These are phyloP conservation scores for Cyclotella atomus DNA, from an alignment of 108 stramenopile genomes.

Conservation along the genomic window DNA sequence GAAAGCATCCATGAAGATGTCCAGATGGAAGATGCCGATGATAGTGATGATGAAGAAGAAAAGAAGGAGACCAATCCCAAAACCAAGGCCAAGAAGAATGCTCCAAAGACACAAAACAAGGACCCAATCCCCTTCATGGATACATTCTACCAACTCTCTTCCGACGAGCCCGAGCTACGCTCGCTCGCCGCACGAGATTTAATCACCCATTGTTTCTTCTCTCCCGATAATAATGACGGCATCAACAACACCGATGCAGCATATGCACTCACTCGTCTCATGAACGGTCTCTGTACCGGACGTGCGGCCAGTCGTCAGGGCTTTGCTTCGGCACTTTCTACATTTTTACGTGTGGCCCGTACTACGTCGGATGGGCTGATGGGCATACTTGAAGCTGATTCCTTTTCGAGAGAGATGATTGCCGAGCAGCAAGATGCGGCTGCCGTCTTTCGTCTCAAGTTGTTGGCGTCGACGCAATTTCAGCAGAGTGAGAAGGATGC, in stretches of 20 bases:
- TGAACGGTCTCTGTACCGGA: constrained; percentile 85
- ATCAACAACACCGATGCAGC: constrained; percentile 76
- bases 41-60: constrained; percentile 30
- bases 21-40: constrained; percentile 42
- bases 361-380: not conserved
- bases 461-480: constrained; percentile 40
- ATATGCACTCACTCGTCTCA: constrained; percentile 77
- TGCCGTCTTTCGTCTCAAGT: constrained; percentile 56
- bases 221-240: constrained; percentile 16
- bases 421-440: constrained; percentile 10
- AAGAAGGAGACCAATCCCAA: not conserved
- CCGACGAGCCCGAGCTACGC: constrained; percentile 61
- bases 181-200: constrained; percentile 70
- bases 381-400: not conserved
- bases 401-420: not conserved
- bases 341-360: constrained; percentile 71
- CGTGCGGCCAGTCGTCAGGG: constrained; percentile 87
- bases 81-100: constrained; percentile 15
- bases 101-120: constrained; percentile 12
- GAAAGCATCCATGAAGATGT: constrained; percentile 39
- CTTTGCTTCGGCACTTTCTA: constrained; percentile 78
- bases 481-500: constrained; percentile 28
- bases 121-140: constrained; percentile 68
- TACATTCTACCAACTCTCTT: constrained; percentile 78
- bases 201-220: constrained; percentile 71